Conservation (phyloP, 345 rosid genomes). For the Acer yangbiense region DNA sequence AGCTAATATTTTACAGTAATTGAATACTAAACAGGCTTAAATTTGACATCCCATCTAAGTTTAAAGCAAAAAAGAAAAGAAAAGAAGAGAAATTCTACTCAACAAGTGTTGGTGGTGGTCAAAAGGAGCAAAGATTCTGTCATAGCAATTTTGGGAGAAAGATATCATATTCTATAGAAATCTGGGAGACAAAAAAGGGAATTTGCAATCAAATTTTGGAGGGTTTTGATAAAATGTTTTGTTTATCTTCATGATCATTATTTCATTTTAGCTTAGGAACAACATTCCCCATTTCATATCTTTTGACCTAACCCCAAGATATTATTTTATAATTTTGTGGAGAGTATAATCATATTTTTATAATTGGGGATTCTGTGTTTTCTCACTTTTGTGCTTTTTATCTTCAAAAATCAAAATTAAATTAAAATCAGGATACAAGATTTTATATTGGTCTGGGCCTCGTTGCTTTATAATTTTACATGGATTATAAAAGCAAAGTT, state of each 20-base stretch:
- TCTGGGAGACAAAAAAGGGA: conserved; percentile 24
- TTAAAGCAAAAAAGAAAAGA: background rate
- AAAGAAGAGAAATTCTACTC: background rate
- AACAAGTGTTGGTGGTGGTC: conserved; percentile 6
- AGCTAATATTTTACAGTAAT: background rate
- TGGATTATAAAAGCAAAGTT: too few species aligned
- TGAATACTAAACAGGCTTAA: background rate
- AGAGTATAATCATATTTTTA: too few species aligned
- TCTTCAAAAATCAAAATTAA: too few species aligned
- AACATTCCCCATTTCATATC: conserved; percentile 12
- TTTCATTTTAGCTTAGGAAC: background rate
- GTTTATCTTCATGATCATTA: background rate
- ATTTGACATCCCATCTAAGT: background rate
- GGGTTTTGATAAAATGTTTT: conserved; percentile 4
- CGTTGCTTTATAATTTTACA: too few species aligned
- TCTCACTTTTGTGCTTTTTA: background rate
- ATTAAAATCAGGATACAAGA: too few species aligned
- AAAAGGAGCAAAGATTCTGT: conserved; percentile 20
- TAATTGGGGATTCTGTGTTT: background rate
- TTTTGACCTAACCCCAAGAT: conserved; percentile 25
- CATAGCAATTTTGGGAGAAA: conserved; percentile 18
- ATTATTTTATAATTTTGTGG: conserved; percentile 9
- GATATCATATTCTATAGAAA: conserved; percentile 7
- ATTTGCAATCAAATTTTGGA: conserved; percentile 17
- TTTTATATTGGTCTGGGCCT: too few species aligned